These are phyloP conservation scores for Cyclanthera cordifolia DNA, from an alignment of 306 rosid species.

Conservation along the genomic window DNA sequence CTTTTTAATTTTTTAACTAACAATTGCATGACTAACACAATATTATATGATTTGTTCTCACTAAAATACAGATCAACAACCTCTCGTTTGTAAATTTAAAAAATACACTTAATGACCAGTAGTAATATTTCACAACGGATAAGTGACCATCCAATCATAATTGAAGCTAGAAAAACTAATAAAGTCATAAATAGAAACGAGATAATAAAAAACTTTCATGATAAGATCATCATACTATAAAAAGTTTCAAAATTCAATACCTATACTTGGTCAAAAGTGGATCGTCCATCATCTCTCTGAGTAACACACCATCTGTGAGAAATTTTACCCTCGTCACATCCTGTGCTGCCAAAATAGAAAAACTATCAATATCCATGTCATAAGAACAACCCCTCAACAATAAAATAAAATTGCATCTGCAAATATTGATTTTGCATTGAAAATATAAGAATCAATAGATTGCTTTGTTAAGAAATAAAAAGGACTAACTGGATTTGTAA, in stretches of 20 bases:
- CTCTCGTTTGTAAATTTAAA: conserved; percentile 1
- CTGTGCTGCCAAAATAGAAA: conserved; percentile 58
- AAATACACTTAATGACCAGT: not conserved
- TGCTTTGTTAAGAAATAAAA: not conserved
- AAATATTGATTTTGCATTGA: not conserved
- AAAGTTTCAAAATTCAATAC: conserved; percentile 22
- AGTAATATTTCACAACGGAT: not conserved
- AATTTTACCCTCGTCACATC: conserved; percentile 68
- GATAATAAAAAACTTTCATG: not conserved
- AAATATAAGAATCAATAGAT: not conserved
- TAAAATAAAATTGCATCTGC: not conserved
- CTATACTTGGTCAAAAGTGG: conserved; percentile 95
- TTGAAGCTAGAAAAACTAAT: not conserved
- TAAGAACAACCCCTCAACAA: not conserved
- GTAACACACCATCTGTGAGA: conserved; percentile 79
- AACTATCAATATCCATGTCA: conserved; percentile 17
- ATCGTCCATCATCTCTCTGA: conserved; percentile 96
- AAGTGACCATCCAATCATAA: not conserved
- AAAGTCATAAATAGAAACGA: not conserved
- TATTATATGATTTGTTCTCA: not conserved
- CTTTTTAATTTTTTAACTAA: not conserved
- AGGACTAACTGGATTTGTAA: conserved; percentile 48
- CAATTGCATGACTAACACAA: not conserved
- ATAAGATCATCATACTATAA: not conserved
- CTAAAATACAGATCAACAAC: not conserved